Base-by-base conservation (phyloP, 1,284 basidiomycete species). In the Cutaneotrichosporon curvatum region DNA sequence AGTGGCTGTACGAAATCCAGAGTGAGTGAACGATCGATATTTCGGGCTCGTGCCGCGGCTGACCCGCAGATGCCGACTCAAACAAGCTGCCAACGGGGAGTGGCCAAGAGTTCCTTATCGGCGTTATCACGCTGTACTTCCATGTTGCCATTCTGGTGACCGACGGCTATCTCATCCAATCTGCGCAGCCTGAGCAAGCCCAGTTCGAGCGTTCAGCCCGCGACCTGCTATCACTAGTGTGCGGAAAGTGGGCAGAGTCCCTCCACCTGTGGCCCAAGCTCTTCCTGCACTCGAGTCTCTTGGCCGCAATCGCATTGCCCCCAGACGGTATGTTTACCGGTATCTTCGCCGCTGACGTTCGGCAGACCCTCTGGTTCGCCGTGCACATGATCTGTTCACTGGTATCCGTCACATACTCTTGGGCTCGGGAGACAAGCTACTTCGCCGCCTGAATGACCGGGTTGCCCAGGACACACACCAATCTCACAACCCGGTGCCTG, bases 221-320 rank as follows among this genome's bases (percentile, higher is more conserved):
- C 23, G 50, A 52, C 22, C 43, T 56, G 23, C 50, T 52, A 16
- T 38, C 37, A n/a, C 45, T 56, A 11, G 50, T 39, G 8, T 36
- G 34, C 6, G 50, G 42, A 11, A 40, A 36, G 22, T 56, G 53
- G 53, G 43, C 47, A 23, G 31, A 43, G 3, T 38, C 35, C 4
- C 50, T 56, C 15, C 50, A 47, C 35, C 35, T 52, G 14, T 56
- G 53, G 53, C 53, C 53, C 8, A 56, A 47, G 33, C 42, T 56
- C 22, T 52, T 56, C 28, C 37, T 49, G 11, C 50, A 56, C 39
- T 40, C 50, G 4, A 37, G 47, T 0, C 39, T 56, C 7, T 47
- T 56, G 15, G 53, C 53, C 0, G 47, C 50, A 2, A 22, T 56
- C 19, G 33, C 38, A 11, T 39, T 53, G 9, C 38, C 47, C 8